Conservation (phyloP, 495 filamentous ascomycete species). For the Trichodelitschia bisporula region DNA sequence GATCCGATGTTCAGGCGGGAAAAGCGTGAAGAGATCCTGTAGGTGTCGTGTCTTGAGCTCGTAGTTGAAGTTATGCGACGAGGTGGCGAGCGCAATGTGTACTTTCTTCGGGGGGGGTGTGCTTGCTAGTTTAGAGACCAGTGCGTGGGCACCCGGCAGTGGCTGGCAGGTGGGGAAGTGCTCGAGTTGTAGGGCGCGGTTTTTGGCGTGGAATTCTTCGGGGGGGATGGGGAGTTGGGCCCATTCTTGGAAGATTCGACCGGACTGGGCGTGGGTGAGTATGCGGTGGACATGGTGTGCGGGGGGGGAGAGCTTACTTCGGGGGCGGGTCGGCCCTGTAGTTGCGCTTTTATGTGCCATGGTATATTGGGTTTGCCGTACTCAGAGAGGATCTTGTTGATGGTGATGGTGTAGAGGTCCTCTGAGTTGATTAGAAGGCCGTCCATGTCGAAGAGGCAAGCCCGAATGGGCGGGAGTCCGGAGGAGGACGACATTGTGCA, state of each 20-base stretch:
- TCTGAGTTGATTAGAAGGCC: conserved; percentile 85
- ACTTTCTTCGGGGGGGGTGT: conserved; percentile 24
- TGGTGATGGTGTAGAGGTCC: conserved; percentile 67
- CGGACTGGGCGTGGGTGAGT: conserved; percentile 18
- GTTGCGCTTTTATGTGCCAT: conserved; percentile 80
- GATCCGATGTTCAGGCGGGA: conserved; percentile 41
- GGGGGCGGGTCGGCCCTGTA: conserved; percentile 75
- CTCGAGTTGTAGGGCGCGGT: conserved; percentile 37
- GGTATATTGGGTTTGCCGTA: conserved; percentile 50
- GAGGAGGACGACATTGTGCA: no score
- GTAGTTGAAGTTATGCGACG: conserved; percentile 45
- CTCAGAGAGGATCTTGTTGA: conserved; percentile 55
- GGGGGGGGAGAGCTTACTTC: conserved; percentile 20
- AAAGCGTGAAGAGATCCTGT: conserved; percentile 43
- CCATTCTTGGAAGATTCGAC: conserved; percentile 51
- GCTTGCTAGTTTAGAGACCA: conserved; percentile 31
- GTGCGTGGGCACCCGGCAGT: conserved; percentile 49
- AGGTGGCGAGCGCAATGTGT: conserved; percentile 73
- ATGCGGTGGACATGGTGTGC: neutral
- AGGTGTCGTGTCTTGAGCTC: conserved; percentile 58
- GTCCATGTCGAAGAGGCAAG: conserved; percentile 98
- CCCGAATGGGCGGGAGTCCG: conserved; percentile 55
- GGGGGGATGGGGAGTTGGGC: conserved; percentile 56
- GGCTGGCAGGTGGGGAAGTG: conserved; percentile 50
- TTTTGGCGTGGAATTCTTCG: conserved; percentile 35